A percentile compares a stretch with the other conserved stretches of the same genome.
phyloP scores from a whole-genome alignment of 768 basidiomycete species.

The Kwoniella pini region DNA sequence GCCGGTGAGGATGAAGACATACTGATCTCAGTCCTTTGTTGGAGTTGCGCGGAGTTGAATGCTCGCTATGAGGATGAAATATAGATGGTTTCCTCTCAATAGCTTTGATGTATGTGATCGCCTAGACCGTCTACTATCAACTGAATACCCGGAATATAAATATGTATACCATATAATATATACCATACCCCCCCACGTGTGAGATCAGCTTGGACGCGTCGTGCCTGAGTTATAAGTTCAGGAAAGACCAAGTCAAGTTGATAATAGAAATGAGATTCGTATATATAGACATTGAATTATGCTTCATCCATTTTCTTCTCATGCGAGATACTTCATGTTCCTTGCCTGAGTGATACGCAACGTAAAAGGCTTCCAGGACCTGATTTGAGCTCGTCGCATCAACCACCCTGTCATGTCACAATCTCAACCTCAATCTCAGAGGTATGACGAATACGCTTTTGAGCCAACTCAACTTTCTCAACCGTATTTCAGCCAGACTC shows the following conservation, averaged over 20 bases:
- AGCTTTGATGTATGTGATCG: too few relatives aligned
- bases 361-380: not conserved
- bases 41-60: too few relatives aligned
- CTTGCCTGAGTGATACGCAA: not conserved
- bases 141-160: not conserved
- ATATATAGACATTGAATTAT: too few relatives aligned
- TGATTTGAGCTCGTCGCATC: not conserved
- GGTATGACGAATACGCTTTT: slow-evolving; percentile 33
- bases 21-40: too few relatives aligned
- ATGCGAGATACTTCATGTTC: not conserved
- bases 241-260: too few relatives aligned
- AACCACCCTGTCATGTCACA: not conserved
- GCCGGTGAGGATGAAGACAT: not conserved
- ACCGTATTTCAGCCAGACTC: slow-evolving; percentile 43
- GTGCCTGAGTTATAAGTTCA: slow-evolving; percentile 5
- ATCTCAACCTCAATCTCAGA: slow-evolving; percentile 29
- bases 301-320: not conserved
- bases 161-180: not conserved
- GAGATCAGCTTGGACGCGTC: slow-evolving; percentile 10
- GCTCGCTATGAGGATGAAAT: too few relatives aligned
- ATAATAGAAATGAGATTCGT: too few relatives aligned
- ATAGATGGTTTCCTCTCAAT: too few relatives aligned
- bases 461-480: slow-evolving; percentile 49
- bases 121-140: too few relatives aligned
- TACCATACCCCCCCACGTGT: not conserved